Conservation (phyloP, 805 yeast species). For the Yamadazyma paraphyllophila region DNA sequence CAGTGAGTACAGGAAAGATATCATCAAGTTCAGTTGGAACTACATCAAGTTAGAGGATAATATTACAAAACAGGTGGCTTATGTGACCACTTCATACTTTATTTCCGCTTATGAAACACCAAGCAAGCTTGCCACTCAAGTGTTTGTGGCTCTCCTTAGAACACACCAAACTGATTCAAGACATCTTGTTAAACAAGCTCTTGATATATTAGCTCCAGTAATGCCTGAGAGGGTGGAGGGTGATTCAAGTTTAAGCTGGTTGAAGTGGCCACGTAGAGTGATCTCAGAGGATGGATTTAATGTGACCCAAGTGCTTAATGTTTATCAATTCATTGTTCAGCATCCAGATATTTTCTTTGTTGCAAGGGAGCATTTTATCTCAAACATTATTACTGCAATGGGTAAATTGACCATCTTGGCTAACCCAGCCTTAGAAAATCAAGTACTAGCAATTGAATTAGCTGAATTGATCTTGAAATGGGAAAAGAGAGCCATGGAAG, state of each 20-base stretch:
- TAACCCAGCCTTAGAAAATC: constrained; percentile 77
- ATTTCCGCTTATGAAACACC: constrained; percentile 89
- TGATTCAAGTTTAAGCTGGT: constrained; percentile 68
- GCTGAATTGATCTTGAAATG: constrained; percentile 83
- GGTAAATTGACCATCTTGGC: constrained; percentile 80
- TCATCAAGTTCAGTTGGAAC: constrained; percentile 93
- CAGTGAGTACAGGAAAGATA: constrained; percentile 68
- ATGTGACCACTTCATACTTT: constrained; percentile 81
- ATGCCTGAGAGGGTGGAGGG: constrained; percentile 63
- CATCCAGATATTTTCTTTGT: constrained; percentile 82
- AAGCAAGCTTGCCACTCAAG: constrained; percentile 81
- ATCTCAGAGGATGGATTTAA: constrained; percentile 86
- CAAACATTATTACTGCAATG: constrained; percentile 88
- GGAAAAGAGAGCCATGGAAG: constrained; percentile 58
- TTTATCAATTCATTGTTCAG: constrained; percentile 83
- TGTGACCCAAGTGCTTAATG: constrained; percentile 79
- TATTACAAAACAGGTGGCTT: constrained; percentile 88
- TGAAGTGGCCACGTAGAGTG: constrained; percentile 92
- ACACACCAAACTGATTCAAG: constrained; percentile 85
- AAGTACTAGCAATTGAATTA: constrained; percentile 80
- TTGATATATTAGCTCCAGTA: constrained; percentile 86
- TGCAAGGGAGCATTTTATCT: constrained; percentile 85
- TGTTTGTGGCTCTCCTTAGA: constrained; percentile 83
- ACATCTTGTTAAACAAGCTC: constrained; percentile 77
- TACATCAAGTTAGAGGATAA: constrained; percentile 85